phyloP scores from a whole-genome alignment of 768 basidiomycete genomes.

The Panaeolus cyanescens region DNA sequence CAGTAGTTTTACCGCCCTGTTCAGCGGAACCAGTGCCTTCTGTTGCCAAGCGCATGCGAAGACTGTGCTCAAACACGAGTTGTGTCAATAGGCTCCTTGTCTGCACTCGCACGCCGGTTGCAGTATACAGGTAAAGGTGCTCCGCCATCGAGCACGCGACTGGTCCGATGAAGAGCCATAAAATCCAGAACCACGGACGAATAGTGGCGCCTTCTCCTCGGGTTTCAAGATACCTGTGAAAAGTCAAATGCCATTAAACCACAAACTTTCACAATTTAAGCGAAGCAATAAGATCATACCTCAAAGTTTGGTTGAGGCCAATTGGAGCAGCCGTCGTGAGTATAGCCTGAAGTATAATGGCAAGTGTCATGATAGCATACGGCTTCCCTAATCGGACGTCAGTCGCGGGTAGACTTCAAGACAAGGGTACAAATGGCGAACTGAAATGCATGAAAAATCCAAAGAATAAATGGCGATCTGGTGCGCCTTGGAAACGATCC shows the following conservation, averaged over 20 bases:
- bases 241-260: background rate
- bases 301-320: slow-evolving; percentile 38
- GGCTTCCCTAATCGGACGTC: slow-evolving; percentile 21
- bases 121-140: slow-evolving; percentile 56
- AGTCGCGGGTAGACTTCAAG: background rate
- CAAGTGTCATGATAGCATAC: slow-evolving; percentile 28
- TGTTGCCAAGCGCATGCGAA: slow-evolving; percentile 57
- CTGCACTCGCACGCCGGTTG: slow-evolving; percentile 40
- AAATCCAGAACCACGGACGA: slow-evolving; percentile 73
- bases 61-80: slow-evolving; percentile 44
- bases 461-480: slow-evolving; percentile 45
- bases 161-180: slow-evolving; percentile 50
- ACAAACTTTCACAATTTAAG: background rate
- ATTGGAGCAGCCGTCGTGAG: slow-evolving; percentile 37
- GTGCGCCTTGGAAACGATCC: slow-evolving; percentile 40
- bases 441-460: slow-evolving; percentile 42
- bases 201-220: slow-evolving; percentile 47
- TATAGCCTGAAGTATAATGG: slow-evolving; percentile 27
- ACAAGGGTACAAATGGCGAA: background rate
- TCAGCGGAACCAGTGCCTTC: slow-evolving; percentile 2
- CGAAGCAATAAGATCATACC: slow-evolving; percentile 19
- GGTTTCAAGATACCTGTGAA: slow-evolving; percentile 61
- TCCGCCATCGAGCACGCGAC: slow-evolving; percentile 40
- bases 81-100: slow-evolving; percentile 45
- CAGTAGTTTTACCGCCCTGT: background rate